These are phyloP conservation scores for Xylaria palmicola DNA, from an alignment of 495 filamentous ascomycete species.

Conservation along the genomic window DNA sequence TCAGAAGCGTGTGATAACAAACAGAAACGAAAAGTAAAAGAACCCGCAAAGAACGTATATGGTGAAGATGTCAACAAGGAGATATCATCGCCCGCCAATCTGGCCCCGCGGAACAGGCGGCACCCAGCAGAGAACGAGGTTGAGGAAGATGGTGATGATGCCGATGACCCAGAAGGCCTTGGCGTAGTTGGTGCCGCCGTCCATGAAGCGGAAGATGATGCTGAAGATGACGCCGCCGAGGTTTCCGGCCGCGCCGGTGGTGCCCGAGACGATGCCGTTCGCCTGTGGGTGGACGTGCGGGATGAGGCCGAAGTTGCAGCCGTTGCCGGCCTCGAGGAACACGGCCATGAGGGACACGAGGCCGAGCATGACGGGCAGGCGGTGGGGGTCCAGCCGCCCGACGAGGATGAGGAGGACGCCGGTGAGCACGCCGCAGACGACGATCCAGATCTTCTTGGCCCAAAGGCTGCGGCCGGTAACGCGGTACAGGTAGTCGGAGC, in stretches of 20 bases:
- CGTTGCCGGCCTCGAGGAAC: slow-evolving; percentile 83
- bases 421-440: slow-evolving; percentile 59
- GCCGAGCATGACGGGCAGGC: slow-evolving; percentile 68
- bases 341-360: slow-evolving; percentile 70
- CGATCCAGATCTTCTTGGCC: slow-evolving; percentile 74
- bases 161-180: slow-evolving; percentile 81
- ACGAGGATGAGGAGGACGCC: slow-evolving; percentile 70
- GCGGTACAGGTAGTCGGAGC: slow-evolving; percentile 71
- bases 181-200: slow-evolving; percentile 59
- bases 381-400: slow-evolving; percentile 61
- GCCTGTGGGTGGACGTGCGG: slow-evolving; percentile 81
- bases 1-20: neutral
- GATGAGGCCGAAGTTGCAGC: slow-evolving; percentile 80
- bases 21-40: no score
- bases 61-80: neutral
- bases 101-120: slow-evolving; percentile 67
- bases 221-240: slow-evolving; percentile 84
- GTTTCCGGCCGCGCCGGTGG: slow-evolving; percentile 78
- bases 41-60: neutral
- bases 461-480: slow-evolving; percentile 57
- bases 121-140: slow-evolving; percentile 70
- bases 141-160: slow-evolving; percentile 66
- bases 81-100: slow-evolving; percentile 56
- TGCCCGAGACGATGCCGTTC: slow-evolving; percentile 66
- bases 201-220: slow-evolving; percentile 76